These are phyloP conservation scores for Furcasterigmium furcatum DNA, from an alignment of 2,329 filamentous ascomycete genomes.

Conservation along the genomic window DNA sequence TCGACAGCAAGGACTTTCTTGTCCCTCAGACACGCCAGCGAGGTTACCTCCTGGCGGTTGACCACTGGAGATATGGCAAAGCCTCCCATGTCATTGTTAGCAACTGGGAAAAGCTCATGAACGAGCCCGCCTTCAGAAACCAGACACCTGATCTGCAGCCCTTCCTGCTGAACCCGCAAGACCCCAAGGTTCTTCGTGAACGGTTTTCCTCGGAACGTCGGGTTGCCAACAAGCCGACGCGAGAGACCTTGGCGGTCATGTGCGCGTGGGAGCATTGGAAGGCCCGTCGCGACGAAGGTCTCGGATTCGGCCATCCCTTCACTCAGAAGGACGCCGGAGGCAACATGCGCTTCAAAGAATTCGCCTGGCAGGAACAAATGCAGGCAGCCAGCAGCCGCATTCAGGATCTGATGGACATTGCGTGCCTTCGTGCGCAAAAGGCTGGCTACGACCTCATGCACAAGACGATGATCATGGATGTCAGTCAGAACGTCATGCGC, in stretches of 20 bases:
- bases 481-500: conserved; percentile 72
- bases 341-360: conserved; percentile 46
- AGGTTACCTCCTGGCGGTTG: conserved; percentile 58
- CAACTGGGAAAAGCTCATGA: conserved; percentile 43
- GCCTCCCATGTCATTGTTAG: conserved; percentile 20
- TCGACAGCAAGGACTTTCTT: conserved; percentile 71
- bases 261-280: conserved; percentile 59
- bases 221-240: conserved; percentile 19
- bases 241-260: conserved; percentile 45
- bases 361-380: conserved; percentile 49
- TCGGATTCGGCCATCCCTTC: conserved; percentile 55
- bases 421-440: conserved; percentile 45
- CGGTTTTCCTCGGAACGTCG: conserved; percentile 42
- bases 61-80: conserved; percentile 28
- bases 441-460: conserved; percentile 47
- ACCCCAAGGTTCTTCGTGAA: conserved; percentile 48
- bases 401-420: conserved; percentile 64
- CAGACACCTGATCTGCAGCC: conserved; percentile 59
- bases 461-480: conserved; percentile 51
- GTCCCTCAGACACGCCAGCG: conserved; percentile 67
- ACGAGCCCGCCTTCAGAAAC: conserved; percentile 39
- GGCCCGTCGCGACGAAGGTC: conserved; percentile 42
- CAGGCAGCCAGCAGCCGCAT: conserved; percentile 53
- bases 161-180: conserved; percentile 56
- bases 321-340: conserved; percentile 58